A percentile compares a stretch with the other conserved stretches of the same genome.
phyloP scores from a whole-genome alignment of 441 rosid species.

The Melastoma candidum region DNA sequence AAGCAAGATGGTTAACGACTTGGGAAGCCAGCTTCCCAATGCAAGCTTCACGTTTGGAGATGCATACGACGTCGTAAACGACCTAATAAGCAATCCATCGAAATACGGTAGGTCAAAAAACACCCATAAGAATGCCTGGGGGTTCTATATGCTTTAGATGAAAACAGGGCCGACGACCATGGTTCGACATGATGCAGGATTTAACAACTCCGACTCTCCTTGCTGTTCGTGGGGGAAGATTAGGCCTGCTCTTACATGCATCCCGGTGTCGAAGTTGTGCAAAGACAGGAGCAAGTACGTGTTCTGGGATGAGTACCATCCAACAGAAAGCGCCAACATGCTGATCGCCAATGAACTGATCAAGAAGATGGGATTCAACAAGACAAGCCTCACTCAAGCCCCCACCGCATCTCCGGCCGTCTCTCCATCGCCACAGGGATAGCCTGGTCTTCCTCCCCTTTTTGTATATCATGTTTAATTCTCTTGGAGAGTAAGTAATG shows the following conservation, averaged over 20 bases:
- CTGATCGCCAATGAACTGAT: conserved; percentile 67
- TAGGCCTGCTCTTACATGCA: conserved; percentile 76
- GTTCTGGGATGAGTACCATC: conserved; percentile 97
- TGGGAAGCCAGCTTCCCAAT: conserved; percentile 40
- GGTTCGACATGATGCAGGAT: conserved; percentile 32
- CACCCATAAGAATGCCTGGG: neutral
- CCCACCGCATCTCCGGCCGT: too few species aligned
- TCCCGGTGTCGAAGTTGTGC: conserved; percentile 74
- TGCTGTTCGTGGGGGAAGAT: conserved; percentile 81
- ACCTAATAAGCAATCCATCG: conserved; percentile 55
- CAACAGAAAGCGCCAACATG: conserved; percentile 71
- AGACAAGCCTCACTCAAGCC: too few species aligned
- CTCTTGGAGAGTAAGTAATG: too few species aligned
- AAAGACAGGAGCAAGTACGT: conserved; percentile 79
- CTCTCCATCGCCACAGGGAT: too few species aligned
- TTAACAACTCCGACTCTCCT: conserved; percentile 69
- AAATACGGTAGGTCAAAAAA: conserved; percentile 39
- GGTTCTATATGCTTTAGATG: neutral
- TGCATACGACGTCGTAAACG: conserved; percentile 68
- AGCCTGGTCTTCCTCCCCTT: too few species aligned
- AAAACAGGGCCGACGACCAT: neutral
- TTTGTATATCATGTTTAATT: too few species aligned
- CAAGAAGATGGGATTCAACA: conserved; percentile 47
- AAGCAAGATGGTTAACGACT: conserved; percentile 28
- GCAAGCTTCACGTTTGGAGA: conserved; percentile 67